Percentiles rank a stretch among this genome's conserved stretches.
These are phyloP conservation scores for Aspergillus sclerotioniger DNA, from an alignment of 495 filamentous ascomycete species.

Conservation along the genomic window DNA sequence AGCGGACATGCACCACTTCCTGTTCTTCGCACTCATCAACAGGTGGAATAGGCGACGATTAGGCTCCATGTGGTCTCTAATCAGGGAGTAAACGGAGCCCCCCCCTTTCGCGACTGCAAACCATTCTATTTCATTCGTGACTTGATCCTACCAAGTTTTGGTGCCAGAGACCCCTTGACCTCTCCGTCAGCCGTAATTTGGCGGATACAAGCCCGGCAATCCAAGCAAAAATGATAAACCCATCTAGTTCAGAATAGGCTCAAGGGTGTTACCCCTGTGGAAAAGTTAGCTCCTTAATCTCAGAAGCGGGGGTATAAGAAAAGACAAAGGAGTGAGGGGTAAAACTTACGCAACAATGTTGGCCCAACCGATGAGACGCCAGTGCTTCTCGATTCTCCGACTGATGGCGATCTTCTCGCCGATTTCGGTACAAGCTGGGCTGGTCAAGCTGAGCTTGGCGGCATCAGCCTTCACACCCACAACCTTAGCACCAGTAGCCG, in stretches of 20 bases:
- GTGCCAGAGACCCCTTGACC: conserved; percentile 11
- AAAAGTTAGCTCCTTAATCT: conserved; percentile 20
- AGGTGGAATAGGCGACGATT: conserved; percentile 16
- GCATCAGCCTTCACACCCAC: conserved; percentile 95
- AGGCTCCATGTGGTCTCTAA: conserved; percentile 30
- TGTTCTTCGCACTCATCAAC: conserved; percentile 9
- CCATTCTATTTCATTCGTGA: conserved; percentile 11
- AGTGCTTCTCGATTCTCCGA: conserved; percentile 98
- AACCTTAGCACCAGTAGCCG: conserved; percentile 93
- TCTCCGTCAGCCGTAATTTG: conserved; percentile 12
- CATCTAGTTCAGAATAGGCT: conserved; percentile 49
- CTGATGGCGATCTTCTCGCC: conserved; percentile 97
- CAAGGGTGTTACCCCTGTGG: conserved; percentile 51
- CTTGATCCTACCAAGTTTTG: conserved; percentile 11
- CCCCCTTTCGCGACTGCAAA: conserved; percentile 37
- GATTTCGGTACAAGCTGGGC: conserved; percentile 87
- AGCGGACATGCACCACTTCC: conserved; percentile 8
- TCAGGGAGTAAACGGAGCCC: conserved; percentile 30
- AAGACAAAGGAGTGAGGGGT: background rate
- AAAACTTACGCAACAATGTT: conserved; percentile 74
- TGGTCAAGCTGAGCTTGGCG: conserved; percentile 84
- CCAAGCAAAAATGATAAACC: conserved; percentile 7
- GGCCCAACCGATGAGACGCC: conserved; percentile 97
- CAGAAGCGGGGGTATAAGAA: background rate
- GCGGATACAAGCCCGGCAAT: conserved; percentile 15